Evolutionary conservation across 2,329 filamentous ascomycete genomes (phyloP), one percentile per base, ranked within the genome.

Genomic region (Alternaria atra): DNA sequence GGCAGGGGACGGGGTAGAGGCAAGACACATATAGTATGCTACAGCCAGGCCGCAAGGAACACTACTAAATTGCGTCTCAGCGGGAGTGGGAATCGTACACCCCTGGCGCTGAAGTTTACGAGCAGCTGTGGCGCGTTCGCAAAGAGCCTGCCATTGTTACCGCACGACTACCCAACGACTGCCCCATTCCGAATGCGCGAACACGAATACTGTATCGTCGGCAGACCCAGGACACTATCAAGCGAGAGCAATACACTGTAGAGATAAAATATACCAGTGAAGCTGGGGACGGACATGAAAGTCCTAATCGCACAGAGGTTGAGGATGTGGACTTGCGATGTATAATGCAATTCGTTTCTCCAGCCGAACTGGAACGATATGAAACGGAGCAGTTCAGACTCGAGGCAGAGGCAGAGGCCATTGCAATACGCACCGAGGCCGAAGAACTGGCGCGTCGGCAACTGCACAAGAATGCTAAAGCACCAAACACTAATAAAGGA

Each of bases 341-440:
- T 20, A 77, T 78, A 30, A 48, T 76, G 35, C 53, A 71, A 6
- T 76, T 71, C 44, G 73, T 77, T 4, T 73, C 70, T 1, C 66
- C 64, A 6, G 55, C 65, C 10, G 74, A 78, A 62, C 62, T 77
- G 6, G 74, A 77, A 40, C 64, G 73, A 8, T 78, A 67, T 39
- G 75, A 78, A 51, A 75, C 76, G 37, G 69, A 68, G 44, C 70
- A 76, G 57, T 76, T 74, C 56, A 61, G 53, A 8, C 60, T 69
- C 9, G 71, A 76, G 51, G 69, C 71, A 0, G 70, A 74, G 52
- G 73, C 70, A 2, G 68, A 75, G 43, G 70, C 66, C 5, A 54
- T 66, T 25, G 67, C 62, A 4, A 43, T 63, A 30, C 60, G 64
- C 12, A 65, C 51, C 15, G 73, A 73, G n/a, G 59, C 61, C 7